Evolutionary conservation across 2,329 filamentous ascomycete genomes (phyloP), one percentile per base, ranked within the genome.

Genomic region (Monosporascus sp.): DNA sequence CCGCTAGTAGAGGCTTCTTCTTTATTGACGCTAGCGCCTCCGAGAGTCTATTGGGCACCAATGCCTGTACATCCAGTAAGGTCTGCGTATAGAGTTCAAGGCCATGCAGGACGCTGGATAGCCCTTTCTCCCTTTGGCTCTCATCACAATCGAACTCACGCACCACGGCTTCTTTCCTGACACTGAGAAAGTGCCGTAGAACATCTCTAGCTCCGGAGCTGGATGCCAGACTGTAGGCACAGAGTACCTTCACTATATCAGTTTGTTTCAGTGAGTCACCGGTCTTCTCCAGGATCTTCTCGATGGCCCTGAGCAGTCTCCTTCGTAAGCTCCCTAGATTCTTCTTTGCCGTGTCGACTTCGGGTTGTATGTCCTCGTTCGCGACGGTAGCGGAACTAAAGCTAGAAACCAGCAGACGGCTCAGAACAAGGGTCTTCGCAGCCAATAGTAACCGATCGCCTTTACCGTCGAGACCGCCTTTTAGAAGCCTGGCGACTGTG

Each of bases 131-230:
- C 48, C 69, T 77, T 49, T 72, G 71, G 38, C 72, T 73, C 47
- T 72, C 74, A 47, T 70, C 69, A 9, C 68, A 59, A 20, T 83
- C 81, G 48, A 93, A 78, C 11, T 82, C 79, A 39, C 79, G 71
- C 0, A 80, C 76, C 63, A 96, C 85, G 31, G 85, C 85, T 53
- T 88, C 82, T 41, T 82, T 79, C 45, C 93, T 80, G 7, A 91
- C 80, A 50, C 85, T 79, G 49, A 95, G 78, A 62, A 97, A 93
- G 70, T 94, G 86, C 7, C 83, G 77, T 50, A 97, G 71, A 1
- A 90, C 87, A 66, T 96, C 91, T 53, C 82, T 85, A 0, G 89
- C 85, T 0, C 90, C 88, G 0, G 88, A 90, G 63, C 83, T 95
- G 3, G 88, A 91, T 1, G 86, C 83, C 49, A 97, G 76, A 56